phyloP scores from a whole-genome alignment of 2,329 filamentous ascomycete genomes.

The Thyridium curvatum region DNA sequence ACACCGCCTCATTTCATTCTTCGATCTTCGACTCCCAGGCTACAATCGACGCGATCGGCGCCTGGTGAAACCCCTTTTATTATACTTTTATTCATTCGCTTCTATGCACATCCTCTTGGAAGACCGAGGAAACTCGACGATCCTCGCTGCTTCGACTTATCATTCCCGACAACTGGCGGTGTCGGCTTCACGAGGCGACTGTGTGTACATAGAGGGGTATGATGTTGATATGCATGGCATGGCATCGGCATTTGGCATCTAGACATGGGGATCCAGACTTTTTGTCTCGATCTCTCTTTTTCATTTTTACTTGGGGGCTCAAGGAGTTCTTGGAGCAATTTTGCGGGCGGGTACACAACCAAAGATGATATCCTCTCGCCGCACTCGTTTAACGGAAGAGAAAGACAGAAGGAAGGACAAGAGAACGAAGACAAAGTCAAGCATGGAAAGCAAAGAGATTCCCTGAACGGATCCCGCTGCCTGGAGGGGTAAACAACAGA shows the following conservation, averaged over 20 bases:
- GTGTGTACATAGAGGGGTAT: conserved; percentile 42
- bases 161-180: not conserved
- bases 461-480: conserved; percentile 7
- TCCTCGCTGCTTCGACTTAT: no score
- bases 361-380: conserved; percentile 27
- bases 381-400: conserved; percentile 38
- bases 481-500: conserved; percentile 6
- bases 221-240: conserved; percentile 42
- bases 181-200: conserved; percentile 24
- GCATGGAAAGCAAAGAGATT: conserved; percentile 2
- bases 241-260: conserved; percentile 42
- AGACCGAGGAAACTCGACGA: conserved; percentile 13
- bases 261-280: conserved; percentile 27
- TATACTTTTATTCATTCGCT: conserved; percentile 13
- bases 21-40: conserved; percentile 8
- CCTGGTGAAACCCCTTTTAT: conserved; percentile 9
- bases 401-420: conserved; percentile 8
- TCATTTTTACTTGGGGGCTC: conserved; percentile 24
- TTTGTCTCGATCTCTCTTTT: conserved; percentile 13
- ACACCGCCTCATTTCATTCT: conserved; percentile 2
- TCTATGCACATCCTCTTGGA: conserved; percentile 17
- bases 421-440: conserved; percentile 6
- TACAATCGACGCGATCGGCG: conserved; percentile 5
- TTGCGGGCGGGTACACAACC: conserved; percentile 21
- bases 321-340: conserved; percentile 41